Evolutionary conservation across 2,329 filamentous ascomycete genomes (phyloP).

Genomic region (Fusarium sp.): DNA sequence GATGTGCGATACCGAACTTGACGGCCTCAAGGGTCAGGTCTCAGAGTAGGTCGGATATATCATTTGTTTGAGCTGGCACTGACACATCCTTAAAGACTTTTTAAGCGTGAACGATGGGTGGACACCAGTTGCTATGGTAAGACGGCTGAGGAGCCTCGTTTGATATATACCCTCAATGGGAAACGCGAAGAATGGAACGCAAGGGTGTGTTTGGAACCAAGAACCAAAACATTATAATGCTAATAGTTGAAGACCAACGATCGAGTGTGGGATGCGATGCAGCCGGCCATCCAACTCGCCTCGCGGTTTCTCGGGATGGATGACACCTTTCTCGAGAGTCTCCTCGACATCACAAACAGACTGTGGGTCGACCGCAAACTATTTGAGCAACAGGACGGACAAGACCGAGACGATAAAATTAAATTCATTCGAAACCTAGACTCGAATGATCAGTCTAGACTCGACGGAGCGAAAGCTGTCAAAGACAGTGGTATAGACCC

Average conservation of each 20-base stretch:
- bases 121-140: neutral
- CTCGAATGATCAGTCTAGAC: neutral
- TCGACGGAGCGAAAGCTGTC: conserved; percentile 10
- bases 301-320: conserved; percentile 38
- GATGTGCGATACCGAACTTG: conserved; percentile 17
- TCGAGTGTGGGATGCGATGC: conserved; percentile 46
- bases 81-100: conserved; percentile 13
- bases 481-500: conserved; percentile 3
- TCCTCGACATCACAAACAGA: conserved; percentile 45
- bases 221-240: neutral
- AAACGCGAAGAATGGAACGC: conserved; percentile 43
- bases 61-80: neutral
- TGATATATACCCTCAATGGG: conserved; percentile 39
- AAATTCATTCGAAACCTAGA: conserved; percentile 16
- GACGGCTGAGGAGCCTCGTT: neutral
- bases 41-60: conserved; percentile 33
- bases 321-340: conserved; percentile 35
- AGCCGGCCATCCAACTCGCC: conserved; percentile 46
- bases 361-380: conserved; percentile 16
- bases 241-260: conserved; percentile 36
- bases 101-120: conserved; percentile 27
- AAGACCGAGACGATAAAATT: conserved; percentile 1
- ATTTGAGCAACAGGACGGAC: neutral
- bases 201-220: conserved; percentile 26
- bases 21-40: conserved; percentile 38